Evolutionary conservation across 345 rosid species (phyloP).

Genomic region (Kandelia obovata): DNA sequence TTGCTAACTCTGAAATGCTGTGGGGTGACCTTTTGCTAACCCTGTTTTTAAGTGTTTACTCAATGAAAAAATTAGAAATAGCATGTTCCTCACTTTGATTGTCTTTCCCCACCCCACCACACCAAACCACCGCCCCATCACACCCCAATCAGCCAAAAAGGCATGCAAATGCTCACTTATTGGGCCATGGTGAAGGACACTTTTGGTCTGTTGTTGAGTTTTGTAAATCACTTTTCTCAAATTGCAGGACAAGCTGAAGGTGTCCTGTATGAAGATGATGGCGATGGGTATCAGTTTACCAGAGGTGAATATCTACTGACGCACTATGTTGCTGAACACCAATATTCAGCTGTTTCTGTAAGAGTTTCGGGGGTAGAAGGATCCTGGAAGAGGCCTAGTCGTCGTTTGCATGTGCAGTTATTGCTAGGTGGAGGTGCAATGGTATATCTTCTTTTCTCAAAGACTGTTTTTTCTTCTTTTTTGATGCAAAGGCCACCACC

Average conservation of each 20-base stretch:
- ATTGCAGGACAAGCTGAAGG: conserved; percentile 70
- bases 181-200: background rate
- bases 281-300: conserved; percentile 79
- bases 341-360: conserved; percentile 57
- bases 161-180: background rate
- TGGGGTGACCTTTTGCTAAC: too few species aligned
- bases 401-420: conserved; percentile 59
- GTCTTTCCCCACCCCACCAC: too few species aligned
- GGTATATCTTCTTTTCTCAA: conserved; percentile 37
- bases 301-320: conserved; percentile 61
- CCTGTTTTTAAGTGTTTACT: too few species aligned
- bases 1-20: too few species aligned
- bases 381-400: conserved; percentile 73
- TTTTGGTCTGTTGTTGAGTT: background rate
- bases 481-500: background rate
- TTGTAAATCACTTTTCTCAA: conserved; percentile 8
- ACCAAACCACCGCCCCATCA: too few species aligned
- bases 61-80: too few species aligned
- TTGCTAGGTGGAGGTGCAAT: conserved; percentile 80
- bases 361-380: conserved; percentile 67
- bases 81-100: too few species aligned
- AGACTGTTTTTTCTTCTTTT: too few species aligned
- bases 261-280: conserved; percentile 75
- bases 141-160: too few species aligned
- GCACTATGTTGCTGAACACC: conserved; percentile 56